A percentile compares a stretch with the other conserved stretches of the same genome.
Conservation (phyloP, 1,139 yeast genomes). For the Wickerhamomyces sp. region DNA sequence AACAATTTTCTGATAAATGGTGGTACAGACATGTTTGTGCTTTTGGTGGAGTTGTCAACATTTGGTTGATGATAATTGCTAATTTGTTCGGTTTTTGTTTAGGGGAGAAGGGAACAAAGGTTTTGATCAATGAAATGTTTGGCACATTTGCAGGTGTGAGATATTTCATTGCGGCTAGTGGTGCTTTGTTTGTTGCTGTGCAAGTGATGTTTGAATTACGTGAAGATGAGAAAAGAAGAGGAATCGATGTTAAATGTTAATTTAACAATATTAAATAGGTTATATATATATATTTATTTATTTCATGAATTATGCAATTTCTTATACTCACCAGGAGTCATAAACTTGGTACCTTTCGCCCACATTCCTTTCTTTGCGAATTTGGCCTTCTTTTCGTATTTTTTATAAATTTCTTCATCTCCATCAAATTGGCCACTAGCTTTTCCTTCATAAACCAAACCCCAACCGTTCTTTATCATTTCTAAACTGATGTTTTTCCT, state of each 20-base stretch:
- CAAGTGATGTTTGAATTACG: slow-evolving; percentile 95
- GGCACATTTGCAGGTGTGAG: slow-evolving; percentile 62
- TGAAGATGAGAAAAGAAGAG: slow-evolving; percentile 78
- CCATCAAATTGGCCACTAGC: slow-evolving; percentile 84
- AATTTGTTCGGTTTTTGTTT: slow-evolving; percentile 92
- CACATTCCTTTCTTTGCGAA: slow-evolving; percentile 63
- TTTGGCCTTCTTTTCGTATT: slow-evolving; percentile 58
- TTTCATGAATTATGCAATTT: slow-evolving; percentile 23
- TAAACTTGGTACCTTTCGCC: slow-evolving; percentile 47
- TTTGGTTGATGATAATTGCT: slow-evolving; percentile 99
- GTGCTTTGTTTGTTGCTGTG: slow-evolving; percentile 71
- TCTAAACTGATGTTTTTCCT: slow-evolving; percentile 78
- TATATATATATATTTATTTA: neutral
- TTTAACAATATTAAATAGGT: neutral
- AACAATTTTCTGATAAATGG: slow-evolving; percentile 41
- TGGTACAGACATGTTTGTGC: slow-evolving; percentile 86
- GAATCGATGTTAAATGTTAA: slow-evolving; percentile 76
- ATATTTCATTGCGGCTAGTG: slow-evolving; percentile 62
- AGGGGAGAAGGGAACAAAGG: slow-evolving; percentile 78
- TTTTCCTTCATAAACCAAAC: slow-evolving; percentile 82
- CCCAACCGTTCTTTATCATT: slow-evolving; percentile 81
- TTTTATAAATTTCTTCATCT: slow-evolving; percentile 53
- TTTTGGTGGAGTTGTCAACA: slow-evolving; percentile 79
- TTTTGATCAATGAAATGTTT: slow-evolving; percentile 66
- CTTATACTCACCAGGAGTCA: slow-evolving; percentile 84